These are phyloP conservation scores for Cordyceps militaris DNA, from an alignment of 2,329 filamentous ascomycete species.

Conservation along the genomic window DNA sequence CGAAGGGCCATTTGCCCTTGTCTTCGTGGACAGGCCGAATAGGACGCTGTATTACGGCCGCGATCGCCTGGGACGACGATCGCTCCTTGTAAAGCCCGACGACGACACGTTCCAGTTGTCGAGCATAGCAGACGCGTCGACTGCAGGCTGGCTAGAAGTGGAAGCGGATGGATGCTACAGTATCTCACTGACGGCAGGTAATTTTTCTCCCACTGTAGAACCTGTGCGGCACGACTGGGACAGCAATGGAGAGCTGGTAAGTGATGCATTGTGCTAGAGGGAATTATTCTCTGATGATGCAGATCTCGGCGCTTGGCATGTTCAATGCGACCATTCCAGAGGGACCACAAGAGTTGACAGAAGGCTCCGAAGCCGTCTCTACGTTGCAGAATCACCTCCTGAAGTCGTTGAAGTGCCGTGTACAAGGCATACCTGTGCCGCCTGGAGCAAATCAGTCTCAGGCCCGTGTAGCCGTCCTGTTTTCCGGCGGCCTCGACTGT, in stretches of 20 bases:
- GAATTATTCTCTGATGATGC: slow-evolving; percentile 3
- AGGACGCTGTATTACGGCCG: slow-evolving; percentile 70
- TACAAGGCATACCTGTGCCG: slow-evolving; percentile 58
- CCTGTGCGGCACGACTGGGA: slow-evolving; percentile 26
- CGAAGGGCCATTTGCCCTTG: slow-evolving; percentile 82
- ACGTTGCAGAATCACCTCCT: slow-evolving; percentile 48
- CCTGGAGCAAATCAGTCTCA: slow-evolving; percentile 31
- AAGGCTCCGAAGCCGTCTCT: slow-evolving; percentile 41
- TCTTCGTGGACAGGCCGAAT: slow-evolving; percentile 63
- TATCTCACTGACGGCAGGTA: slow-evolving; percentile 42
- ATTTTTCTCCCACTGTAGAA: slow-evolving; percentile 8
- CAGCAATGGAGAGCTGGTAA: slow-evolving; percentile 37
- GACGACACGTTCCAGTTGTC: slow-evolving; percentile 54
- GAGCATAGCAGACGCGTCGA: slow-evolving; percentile 56
- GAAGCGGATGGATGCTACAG: slow-evolving; percentile 76
- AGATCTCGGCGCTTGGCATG: slow-evolving; percentile 45
- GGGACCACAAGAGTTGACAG: slow-evolving; percentile 19
- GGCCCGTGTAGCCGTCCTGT: slow-evolving; percentile 68
- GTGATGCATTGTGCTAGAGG: slow-evolving; percentile 20
- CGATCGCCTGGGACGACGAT: slow-evolving; percentile 81
- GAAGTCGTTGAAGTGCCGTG: slow-evolving; percentile 56
- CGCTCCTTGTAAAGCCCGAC: slow-evolving; percentile 58
- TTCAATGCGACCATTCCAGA: slow-evolving; percentile 44
- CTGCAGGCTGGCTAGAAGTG: slow-evolving; percentile 65
- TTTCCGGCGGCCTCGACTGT: slow-evolving; percentile 92